phyloP scores from a whole-genome alignment of 331 rosid genomes.

The Prunus yedoensis region DNA sequence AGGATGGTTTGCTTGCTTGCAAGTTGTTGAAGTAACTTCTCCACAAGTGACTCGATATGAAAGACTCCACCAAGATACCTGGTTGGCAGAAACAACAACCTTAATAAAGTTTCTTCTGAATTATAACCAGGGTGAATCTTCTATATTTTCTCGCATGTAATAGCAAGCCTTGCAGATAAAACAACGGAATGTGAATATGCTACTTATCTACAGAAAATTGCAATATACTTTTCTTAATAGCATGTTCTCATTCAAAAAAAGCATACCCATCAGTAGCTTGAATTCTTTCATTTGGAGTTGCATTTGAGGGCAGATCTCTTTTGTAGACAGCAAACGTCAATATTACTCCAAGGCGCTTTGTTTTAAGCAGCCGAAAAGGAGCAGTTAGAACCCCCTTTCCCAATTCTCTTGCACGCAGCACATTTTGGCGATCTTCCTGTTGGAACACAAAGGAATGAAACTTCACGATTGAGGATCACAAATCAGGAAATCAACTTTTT shows the following conservation, averaged over 20 bases:
- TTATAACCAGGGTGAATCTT: not conserved
- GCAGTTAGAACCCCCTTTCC: constrained; percentile 97
- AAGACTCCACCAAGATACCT: constrained; percentile 97
- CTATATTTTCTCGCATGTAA: too few relatives aligned
- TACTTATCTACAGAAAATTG: not conserved
- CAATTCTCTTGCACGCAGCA: constrained; percentile 81
- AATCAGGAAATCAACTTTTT: not conserved
- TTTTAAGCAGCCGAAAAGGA: constrained; percentile 79
- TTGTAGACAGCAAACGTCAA: constrained; percentile 90
- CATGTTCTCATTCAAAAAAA: constrained; percentile 14
- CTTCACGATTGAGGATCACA: not conserved
- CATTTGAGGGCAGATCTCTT: constrained; percentile 79
- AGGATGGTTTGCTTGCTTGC: constrained; percentile 95
- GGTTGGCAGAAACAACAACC: constrained; percentile 24
- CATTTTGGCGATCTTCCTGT: constrained; percentile 88
- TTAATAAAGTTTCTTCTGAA: not conserved
- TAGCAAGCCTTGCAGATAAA: not conserved
- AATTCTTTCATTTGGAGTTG: constrained; percentile 80
- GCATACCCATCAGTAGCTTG: constrained; percentile 90
- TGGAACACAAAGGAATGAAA: constrained; percentile 27
- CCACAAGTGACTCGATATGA: constrained; percentile 89
- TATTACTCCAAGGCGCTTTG: constrained; percentile 84
- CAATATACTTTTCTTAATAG: not conserved
- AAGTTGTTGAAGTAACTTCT: constrained; percentile 89
- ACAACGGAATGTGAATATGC: not conserved